Evolutionary conservation across 495 filamentous ascomycete species (phyloP).

Genomic region (Neohortaea acidophila): DNA sequence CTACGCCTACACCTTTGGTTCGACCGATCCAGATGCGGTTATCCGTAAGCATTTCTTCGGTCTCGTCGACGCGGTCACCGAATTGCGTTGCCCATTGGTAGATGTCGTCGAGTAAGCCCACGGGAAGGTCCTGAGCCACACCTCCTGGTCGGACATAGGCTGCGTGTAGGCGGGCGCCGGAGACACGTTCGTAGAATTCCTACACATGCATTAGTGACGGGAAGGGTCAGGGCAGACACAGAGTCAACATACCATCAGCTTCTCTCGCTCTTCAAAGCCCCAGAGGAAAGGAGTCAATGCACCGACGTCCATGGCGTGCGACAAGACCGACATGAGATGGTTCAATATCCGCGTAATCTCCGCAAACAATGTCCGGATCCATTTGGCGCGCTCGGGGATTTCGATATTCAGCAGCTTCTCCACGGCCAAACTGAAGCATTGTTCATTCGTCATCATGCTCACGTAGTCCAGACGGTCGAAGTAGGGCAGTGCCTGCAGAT

Average conservation of each 20-base stretch:
- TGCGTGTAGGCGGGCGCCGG: slow-evolving; percentile 91
- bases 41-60: slow-evolving; percentile 94
- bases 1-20: slow-evolving; percentile 81
- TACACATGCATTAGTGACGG: slow-evolving; percentile 24
- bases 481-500: slow-evolving; percentile 94
- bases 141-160: slow-evolving; percentile 97
- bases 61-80: slow-evolving; percentile 97
- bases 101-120: slow-evolving; percentile 95
- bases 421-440: slow-evolving; percentile 86
- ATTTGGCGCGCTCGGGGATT: slow-evolving; percentile 90
- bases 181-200: slow-evolving; percentile 99
- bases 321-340: slow-evolving; percentile 95
- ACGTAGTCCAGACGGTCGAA: slow-evolving; percentile 99
- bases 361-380: slow-evolving; percentile 88
- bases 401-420: slow-evolving; percentile 98
- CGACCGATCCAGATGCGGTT: slow-evolving; percentile 98
- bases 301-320: slow-evolving; percentile 99
- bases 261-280: slow-evolving; percentile 99
- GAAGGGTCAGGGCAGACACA: background rate
- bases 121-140: slow-evolving; percentile 85
- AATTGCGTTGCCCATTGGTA: slow-evolving; percentile 99
- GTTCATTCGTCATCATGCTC: slow-evolving; percentile 99
- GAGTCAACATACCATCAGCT: slow-evolving; percentile 59
- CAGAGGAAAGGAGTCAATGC: slow-evolving; percentile 96
- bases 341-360: slow-evolving; percentile 93